Evolutionary conservation across 2,329 filamentous ascomycete genomes (phyloP), one percentile per base, ranked within the genome.

Genomic region (Ceratocystis variospora): DNA sequence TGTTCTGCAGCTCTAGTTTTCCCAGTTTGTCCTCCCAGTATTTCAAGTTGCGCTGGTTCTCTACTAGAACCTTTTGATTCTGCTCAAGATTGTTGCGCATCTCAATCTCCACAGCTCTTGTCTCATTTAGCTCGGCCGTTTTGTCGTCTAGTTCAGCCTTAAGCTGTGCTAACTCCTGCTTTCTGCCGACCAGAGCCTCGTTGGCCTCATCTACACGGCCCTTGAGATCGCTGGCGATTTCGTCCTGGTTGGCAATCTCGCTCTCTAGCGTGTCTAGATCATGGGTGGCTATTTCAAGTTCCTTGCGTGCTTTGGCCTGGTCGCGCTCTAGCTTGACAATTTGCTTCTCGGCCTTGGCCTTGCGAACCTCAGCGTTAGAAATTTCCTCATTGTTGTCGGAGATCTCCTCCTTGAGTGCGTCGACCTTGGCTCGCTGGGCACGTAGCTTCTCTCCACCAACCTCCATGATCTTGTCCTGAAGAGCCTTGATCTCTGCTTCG

Each of bases 61-160:
- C 93, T 0, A 78, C 76, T 15, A 97, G 81, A 8, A 87, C 84
- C 77, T 99, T 99, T 70, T 96, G 89, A 74, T 93, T 94, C 73
- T 97, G 93, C 73, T 97, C 94, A 1, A 99, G 86, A 77, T 96
- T 96, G 77, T 97, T 97, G 69, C 89, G 88, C 91, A 97, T 96
- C 76, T 99, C 94, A 68, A 99, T 96, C 75, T 99, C 94, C 2
- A 87, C 80, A 0, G 90, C 92, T 8, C 93, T 85, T 0, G 88
- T 96, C 72, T 90, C 88, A 73, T 97, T 96, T 66, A 97, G 81
- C 73, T 95, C 90, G 0, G 86, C 78, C 1, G 85, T 88, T 79
- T 92, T 96, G 71, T 89, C 86, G 70, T 99, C 93, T 10, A 97
- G 81, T 71, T 96, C 89, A 3, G 83, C 79, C 77, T 97, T 99